phyloP scores from a whole-genome alignment of 257 asterid genomes.

The Cinchona pubescens region DNA sequence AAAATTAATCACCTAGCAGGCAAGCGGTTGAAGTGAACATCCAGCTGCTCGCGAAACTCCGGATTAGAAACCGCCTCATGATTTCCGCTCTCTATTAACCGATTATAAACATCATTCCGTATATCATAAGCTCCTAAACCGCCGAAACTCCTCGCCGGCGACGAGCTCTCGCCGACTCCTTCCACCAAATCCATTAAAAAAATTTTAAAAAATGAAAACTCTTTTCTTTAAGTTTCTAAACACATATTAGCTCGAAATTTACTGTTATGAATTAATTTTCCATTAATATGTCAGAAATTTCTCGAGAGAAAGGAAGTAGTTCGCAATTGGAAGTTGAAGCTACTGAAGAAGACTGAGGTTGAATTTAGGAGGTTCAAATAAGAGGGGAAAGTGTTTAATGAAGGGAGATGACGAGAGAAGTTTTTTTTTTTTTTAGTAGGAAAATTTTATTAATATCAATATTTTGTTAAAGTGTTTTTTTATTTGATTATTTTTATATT shows the following conservation, averaged over 20 bases:
- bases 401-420: too few species aligned
- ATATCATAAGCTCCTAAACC: conserved; percentile 53
- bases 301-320: not conserved
- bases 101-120: conserved; percentile 64
- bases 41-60: conserved; percentile 62
- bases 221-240: not conserved
- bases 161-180: conserved; percentile 90
- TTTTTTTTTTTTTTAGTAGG: too few species aligned
- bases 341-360: conserved; percentile 22
- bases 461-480: too few species aligned
- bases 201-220: not conserved
- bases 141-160: conserved; percentile 80
- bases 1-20: conserved; percentile 58
- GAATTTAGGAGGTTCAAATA: conserved; percentile 30
- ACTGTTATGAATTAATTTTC: not conserved
- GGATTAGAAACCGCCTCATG: conserved; percentile 62
- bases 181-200: conserved; percentile 68
- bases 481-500: too few species aligned
- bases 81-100: conserved; percentile 59
- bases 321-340: conserved; percentile 10
- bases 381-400: too few species aligned
- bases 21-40: conserved; percentile 80
- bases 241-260: conserved; percentile 1
- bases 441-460: too few species aligned
- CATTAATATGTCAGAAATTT: not conserved